Base-by-base conservation (phyloP, 352 stramenopile genomes). In the Ophiocytium majus region DNA sequence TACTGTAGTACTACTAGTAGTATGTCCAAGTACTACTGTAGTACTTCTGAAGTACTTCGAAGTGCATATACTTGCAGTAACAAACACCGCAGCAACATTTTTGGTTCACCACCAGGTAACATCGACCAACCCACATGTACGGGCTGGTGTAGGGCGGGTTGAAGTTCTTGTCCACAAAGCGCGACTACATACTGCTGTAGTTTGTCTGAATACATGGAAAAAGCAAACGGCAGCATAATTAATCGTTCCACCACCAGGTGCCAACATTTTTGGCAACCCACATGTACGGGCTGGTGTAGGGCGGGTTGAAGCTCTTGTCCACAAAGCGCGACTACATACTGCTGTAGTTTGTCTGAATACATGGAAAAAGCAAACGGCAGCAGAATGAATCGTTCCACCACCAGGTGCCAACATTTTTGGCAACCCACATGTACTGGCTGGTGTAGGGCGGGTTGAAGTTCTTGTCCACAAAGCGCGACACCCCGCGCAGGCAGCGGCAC, bases 401-500 rank as follows among this genome's bases (percentile, higher is more conserved):
- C 23, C 28, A 28, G 19, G 57, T 71, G 28, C 28, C 28, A 23
- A 71, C 57, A 71, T 71, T 23, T 28, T 23, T 71, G 57, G 19
- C 23, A 23, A 71, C 57, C 28, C 57, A 71, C 57, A 23, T 71
- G 57, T 71, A 71, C 28, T 23, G 57, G 19, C 34, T 71, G 0
- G 84, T 88, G 76, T 85, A 88, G 1, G 84, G 80, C n/a, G 84
- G 84, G 50, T 82, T 85, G 14, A 76, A 82, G n/a, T 81, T 76
- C 50, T 9, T 81, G 49, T 75, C 76, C 17, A 37, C 76, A 17
- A 63, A 63, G 19, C 33, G 49, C n/a, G 50, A 75, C 5, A 85
- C 74, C 50, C 64, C 50, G 10, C 64, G 10, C 19, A 78, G 31
- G 35, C 79, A 78, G 10, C 79, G 64, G 34, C 79, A 83, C 66